phyloP scores from a whole-genome alignment of 495 filamentous ascomycete species.

The Chaetomium fimeti region DNA sequence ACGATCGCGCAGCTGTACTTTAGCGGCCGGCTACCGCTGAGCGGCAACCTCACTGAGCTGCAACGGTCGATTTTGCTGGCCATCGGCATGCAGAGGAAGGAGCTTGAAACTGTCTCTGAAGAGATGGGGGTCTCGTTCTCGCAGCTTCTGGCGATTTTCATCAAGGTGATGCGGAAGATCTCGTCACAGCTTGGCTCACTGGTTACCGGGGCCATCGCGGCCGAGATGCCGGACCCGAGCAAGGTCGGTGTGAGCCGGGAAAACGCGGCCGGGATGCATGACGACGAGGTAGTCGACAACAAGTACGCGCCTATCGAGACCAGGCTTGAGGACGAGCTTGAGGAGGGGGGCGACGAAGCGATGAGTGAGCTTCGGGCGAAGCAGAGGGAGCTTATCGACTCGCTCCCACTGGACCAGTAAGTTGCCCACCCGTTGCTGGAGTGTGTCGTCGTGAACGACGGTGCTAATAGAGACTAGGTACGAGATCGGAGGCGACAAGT shows the following conservation, averaged over 20 bases:
- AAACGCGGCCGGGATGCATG: constrained; percentile 54
- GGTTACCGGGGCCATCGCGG: constrained; percentile 70
- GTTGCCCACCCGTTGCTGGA: constrained; percentile 31
- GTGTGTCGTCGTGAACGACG: constrained; percentile 15
- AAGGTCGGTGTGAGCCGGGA: constrained; percentile 53
- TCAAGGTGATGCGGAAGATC: constrained; percentile 89
- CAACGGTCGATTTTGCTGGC: constrained; percentile 84
- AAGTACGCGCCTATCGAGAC: constrained; percentile 67
- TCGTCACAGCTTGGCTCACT: constrained; percentile 70
- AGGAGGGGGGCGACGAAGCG: constrained; percentile 75
- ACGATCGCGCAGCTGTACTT: constrained; percentile 79
- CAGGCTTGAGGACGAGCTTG: constrained; percentile 80
- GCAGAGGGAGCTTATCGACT: constrained; percentile 82
- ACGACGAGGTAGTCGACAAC: constrained; percentile 61
- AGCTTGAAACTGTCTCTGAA: constrained; percentile 73
- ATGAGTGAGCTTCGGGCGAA: constrained; percentile 64
- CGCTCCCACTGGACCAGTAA: constrained; percentile 84
- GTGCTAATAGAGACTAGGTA: constrained; percentile 62
- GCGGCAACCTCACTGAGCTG: constrained; percentile 69
- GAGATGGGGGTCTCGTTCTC: constrained; percentile 71
- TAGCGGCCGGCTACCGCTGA: constrained; percentile 63
- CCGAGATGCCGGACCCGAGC: constrained; percentile 62
- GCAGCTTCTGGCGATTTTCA: constrained; percentile 92
- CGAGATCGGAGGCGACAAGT: constrained; percentile 68
- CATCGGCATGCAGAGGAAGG: constrained; percentile 86